These are phyloP conservation scores for Plectosphaerella sp. DNA, from an alignment of 2,329 filamentous ascomycete species.

Conservation along the genomic window DNA sequence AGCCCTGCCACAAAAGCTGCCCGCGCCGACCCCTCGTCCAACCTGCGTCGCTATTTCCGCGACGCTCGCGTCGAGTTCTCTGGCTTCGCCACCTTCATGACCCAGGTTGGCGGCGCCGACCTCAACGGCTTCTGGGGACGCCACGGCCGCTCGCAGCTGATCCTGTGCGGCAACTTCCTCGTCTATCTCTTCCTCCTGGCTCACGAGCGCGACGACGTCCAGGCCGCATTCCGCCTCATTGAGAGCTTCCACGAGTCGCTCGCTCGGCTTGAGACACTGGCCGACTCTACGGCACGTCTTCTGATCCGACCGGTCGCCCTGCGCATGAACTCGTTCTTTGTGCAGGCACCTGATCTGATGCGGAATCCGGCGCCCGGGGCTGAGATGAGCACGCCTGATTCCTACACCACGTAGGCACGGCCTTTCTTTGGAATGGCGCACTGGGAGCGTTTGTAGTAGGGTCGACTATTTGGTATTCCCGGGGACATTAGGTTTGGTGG, in stretches of 20 bases:
- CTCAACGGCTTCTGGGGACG: constrained; percentile 39
- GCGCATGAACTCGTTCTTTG: constrained; percentile 34
- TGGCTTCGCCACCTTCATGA: constrained; percentile 32
- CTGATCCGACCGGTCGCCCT: constrained; percentile 30
- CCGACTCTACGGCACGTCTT: constrained; percentile 23
- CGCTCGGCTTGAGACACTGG: constrained; percentile 24
- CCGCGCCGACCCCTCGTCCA: constrained; percentile 29
- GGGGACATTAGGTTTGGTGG: too few relatives aligned
- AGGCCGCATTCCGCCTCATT: constrained; percentile 28
- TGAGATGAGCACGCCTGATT: neutral
- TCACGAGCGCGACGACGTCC: constrained; percentile 26
- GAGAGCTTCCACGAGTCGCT: constrained; percentile 30
- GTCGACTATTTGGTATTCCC: too few relatives aligned
- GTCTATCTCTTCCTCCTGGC: constrained; percentile 43
- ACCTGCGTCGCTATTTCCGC: constrained; percentile 27
- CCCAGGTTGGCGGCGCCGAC: constrained; percentile 25
- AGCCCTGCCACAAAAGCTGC: constrained; percentile 36
- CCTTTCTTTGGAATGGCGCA: neutral
- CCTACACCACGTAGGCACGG: neutral
- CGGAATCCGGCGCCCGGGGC: neutral
- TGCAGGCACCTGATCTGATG: constrained; percentile 21
- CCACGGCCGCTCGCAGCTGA: constrained; percentile 37
- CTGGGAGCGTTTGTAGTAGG: too few relatives aligned
- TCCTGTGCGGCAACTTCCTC: constrained; percentile 42
- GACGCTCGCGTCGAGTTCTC: constrained; percentile 29